Base-by-base conservation (phyloP, 306 rosid genomes). In the Glycine latifolia region DNA sequence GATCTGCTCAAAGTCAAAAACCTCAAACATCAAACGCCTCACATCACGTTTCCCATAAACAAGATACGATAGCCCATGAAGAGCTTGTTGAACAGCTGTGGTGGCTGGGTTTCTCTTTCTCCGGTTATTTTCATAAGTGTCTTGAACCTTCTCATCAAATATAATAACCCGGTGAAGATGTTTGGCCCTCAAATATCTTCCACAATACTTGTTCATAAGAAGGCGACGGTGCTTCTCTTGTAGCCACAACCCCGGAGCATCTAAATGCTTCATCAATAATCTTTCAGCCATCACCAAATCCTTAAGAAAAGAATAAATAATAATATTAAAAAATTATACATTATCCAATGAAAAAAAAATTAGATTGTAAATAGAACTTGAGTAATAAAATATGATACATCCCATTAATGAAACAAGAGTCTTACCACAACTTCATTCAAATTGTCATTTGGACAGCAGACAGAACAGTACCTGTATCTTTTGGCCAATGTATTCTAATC, bases 271-370 rank as follows among this genome's bases (percentile, higher is more conserved):
- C 94, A 91, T 93, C 90, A 95, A 83, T 90, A 95, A 83, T 85
- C 94, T 92, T 83, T 95, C 98, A 2, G 97, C 99, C 99, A 92
- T 89, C 74, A 89, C 98, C 79, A 95, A 90, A 86, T 95, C 98
- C 98, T 92, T 73, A 13, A 67, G 68, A 73, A 79, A 76, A 69
- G 7, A 13, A 62, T 37, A 86, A 63, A 41, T 60, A 63, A 41
- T 60, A 76, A 76, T 37, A 39, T 11, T 5, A 12, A 48, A 37
- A n/a, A 1, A 60, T 81, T 33, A 67, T 65, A 53, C 15, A 16
- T 15, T 67, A 47, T 62, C 79, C 71, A 46, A 80, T 66, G 53
- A 81, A 55, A n/a, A 53, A 49, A 78, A 41, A 5, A 55, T 41
- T 67, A 43, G 37, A 68, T 77, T 73, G 59, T 46, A n/a, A 15